These are phyloP conservation scores for Pontederia paniculata DNA, from an alignment of 176 grass and related monocot species.

Conservation along the genomic window DNA sequence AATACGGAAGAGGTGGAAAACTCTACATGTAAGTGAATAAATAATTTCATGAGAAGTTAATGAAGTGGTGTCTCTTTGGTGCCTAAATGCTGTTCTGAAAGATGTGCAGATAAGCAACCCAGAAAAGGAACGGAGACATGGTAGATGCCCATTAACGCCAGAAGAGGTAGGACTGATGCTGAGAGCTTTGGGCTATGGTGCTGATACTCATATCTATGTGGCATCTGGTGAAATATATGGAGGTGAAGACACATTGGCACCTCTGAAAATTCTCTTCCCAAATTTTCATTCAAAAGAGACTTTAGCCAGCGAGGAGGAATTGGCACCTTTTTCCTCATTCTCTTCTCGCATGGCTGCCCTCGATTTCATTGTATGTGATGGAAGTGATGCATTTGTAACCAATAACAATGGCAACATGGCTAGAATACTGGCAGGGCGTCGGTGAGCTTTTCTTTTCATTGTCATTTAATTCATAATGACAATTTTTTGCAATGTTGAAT, in stretches of 20 bases:
- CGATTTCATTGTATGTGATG: constrained; percentile 88
- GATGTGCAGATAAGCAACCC: constrained; percentile 7
- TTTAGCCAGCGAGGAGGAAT: constrained; percentile 45
- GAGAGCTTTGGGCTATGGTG: constrained; percentile 54
- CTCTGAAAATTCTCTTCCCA: constrained; percentile 66
- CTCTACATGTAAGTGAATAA: constrained; percentile 11
- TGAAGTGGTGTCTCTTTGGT: background rate
- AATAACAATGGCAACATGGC: constrained; percentile 93
- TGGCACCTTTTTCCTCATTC: constrained; percentile 44
- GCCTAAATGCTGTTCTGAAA: background rate
- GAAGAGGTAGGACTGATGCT: constrained; percentile 85
- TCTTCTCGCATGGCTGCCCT: constrained; percentile 89
- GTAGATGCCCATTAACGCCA: constrained; percentile 73
- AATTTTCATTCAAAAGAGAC: constrained; percentile 87
- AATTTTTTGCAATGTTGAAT: background rate
- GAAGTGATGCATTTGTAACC: constrained; percentile 83
- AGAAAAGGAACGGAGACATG: constrained; percentile 22
- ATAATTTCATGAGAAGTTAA: background rate
- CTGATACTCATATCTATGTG: constrained; percentile 64
- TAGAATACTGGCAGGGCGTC: constrained; percentile 59
- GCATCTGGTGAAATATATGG: constrained; percentile 95
- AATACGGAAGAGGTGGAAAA: constrained; percentile 20
- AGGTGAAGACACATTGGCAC: constrained; percentile 53
- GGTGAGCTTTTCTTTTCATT: constrained; percentile 26
- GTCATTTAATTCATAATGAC: background rate